A percentile compares a stretch with the other conserved stretches of the same genome.
These are phyloP conservation scores for Pueraria montana DNA, from an alignment of 306 rosid species.

Conservation along the genomic window DNA sequence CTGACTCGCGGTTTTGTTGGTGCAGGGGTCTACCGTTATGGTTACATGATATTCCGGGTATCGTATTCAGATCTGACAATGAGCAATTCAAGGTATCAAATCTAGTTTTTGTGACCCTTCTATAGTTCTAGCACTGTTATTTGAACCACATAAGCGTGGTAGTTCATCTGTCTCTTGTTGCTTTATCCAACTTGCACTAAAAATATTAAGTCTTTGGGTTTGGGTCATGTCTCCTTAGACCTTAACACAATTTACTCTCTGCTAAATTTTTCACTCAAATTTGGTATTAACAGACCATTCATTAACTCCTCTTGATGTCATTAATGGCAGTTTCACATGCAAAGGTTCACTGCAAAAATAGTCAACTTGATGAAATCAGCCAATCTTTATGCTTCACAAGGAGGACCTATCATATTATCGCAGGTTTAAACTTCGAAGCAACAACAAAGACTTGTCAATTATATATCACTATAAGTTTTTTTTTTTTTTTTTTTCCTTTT, in stretches of 20 bases:
- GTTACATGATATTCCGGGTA: slow-evolving; percentile 78
- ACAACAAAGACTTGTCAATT: slow-evolving; percentile 1
- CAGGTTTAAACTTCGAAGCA: slow-evolving; percentile 63
- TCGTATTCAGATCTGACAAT: slow-evolving; percentile 80
- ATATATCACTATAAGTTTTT: neutral
- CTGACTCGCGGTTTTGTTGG: slow-evolving; percentile 10
- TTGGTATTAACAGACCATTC: neutral
- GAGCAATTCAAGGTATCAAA: slow-evolving; percentile 79
- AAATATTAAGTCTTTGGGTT: neutral
- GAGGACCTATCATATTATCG: slow-evolving; percentile 90
- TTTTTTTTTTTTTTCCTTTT: neutral
- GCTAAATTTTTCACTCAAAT: neutral
- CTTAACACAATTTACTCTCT: slow-evolving; percentile 10
- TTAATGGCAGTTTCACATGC: slow-evolving; percentile 76
- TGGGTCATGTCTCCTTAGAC: neutral
- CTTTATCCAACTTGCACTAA: neutral
- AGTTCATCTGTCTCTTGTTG: neutral
- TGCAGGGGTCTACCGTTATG: slow-evolving; percentile 88
- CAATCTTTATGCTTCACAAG: slow-evolving; percentile 84
- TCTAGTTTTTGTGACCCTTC: neutral
- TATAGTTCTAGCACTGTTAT: neutral
- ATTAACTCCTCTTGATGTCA: neutral
- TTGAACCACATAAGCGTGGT: slow-evolving; percentile 1
- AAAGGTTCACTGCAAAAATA: slow-evolving; percentile 69
- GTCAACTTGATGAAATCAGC: slow-evolving; percentile 82